Conservation (phyloP, 1,139 yeast genomes). For the Kodamaea fungicola region DNA sequence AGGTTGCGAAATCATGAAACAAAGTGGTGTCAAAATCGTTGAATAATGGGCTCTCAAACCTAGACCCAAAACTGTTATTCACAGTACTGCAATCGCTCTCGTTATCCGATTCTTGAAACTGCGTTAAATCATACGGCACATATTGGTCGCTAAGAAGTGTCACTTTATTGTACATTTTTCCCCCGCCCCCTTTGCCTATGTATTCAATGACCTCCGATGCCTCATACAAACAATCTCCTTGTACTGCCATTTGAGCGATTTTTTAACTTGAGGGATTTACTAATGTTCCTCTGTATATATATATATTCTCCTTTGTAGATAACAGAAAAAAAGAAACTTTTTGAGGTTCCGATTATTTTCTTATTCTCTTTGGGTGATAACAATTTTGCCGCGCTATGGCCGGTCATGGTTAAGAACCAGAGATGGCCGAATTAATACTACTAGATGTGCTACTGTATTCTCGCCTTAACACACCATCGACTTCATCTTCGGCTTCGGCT, state of each 20-base stretch:
- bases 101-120: conserved; percentile 7
- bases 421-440: too few relatives aligned
- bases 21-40: conserved; percentile 2
- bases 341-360: not conserved
- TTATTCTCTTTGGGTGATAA: too few relatives aligned
- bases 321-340: not conserved
- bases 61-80: conserved; percentile 1
- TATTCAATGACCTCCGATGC: not conserved
- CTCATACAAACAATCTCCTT: not conserved
- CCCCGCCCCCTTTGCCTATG: too few relatives aligned
- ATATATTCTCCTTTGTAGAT: not conserved
- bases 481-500: too few relatives aligned
- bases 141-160: conserved; percentile 8
- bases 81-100: conserved; percentile 2
- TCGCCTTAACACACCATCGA: too few relatives aligned
- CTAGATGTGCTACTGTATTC: too few relatives aligned
- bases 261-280: not conserved
- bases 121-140: conserved; percentile 9
- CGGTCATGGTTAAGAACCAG: too few relatives aligned
- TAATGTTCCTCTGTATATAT: not conserved
- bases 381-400: too few relatives aligned
- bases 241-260: conserved; percentile 4
- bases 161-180: too few relatives aligned
- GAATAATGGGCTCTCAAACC: conserved; percentile 5
- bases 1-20: not conserved